phyloP scores from a whole-genome alignment of 768 basidiomycete genomes.

The Butyriboletus loyo region DNA sequence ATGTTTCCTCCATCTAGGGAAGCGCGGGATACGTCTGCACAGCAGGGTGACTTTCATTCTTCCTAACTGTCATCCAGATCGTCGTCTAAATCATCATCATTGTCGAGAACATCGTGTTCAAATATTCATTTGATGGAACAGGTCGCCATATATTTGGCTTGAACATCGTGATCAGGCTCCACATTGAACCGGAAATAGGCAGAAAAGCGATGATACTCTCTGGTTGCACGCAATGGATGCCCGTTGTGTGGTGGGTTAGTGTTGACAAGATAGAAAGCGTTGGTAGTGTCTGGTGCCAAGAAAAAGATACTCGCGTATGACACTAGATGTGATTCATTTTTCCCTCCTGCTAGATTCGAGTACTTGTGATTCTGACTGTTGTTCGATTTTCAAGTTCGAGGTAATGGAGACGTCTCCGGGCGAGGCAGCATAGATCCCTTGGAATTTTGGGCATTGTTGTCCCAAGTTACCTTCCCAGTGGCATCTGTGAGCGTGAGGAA shows the following conservation, averaged over 20 bases:
- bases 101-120: not conserved
- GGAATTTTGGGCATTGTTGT: conserved; percentile 56
- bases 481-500: conserved; percentile 51
- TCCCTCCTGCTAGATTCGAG: not conserved
- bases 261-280: conserved; percentile 47
- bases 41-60: not conserved
- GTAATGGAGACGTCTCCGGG: not conserved
- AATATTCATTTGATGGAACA: not conserved
- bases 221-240: conserved; percentile 76
- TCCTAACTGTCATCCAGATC: not conserved
- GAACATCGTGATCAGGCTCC: conserved; percentile 82
- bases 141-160: conserved; percentile 74
- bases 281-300: not conserved
- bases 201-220: conserved; percentile 85
- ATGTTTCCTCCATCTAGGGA: too few species aligned
- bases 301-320: not conserved
- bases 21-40: too few species aligned
- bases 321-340: conserved; percentile 23
- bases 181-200: conserved; percentile 91
- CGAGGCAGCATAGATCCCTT: conserved; percentile 8
- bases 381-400: conserved; percentile 2
- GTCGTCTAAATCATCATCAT: not conserved
- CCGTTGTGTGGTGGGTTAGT: conserved; percentile 56
- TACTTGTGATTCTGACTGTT: not conserved
- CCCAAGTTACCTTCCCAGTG: conserved; percentile 46